A percentile compares a stretch with the other conserved stretches of the same genome.
Conservation (phyloP, 2,329 filamentous ascomycete species). For the Cladophialophora exuberans region DNA sequence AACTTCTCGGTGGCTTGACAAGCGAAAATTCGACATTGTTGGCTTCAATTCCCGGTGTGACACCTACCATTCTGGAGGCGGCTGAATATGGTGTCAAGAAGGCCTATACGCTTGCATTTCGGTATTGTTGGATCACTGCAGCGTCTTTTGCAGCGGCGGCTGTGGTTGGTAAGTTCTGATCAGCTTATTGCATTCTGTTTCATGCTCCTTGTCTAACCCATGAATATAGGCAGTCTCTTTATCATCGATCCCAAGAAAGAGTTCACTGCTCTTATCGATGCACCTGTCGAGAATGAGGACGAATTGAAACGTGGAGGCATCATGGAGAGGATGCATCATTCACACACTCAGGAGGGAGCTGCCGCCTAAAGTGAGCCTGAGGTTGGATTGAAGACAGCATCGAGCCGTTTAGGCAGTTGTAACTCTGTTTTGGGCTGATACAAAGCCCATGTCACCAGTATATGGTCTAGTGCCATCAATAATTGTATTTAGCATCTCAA, state of each 20-base stretch:
- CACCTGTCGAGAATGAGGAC: conserved; percentile 6
- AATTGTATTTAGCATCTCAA: too few relatives aligned
- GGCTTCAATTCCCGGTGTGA: conserved; percentile 13
- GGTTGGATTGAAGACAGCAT: too few relatives aligned
- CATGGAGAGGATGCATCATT: neutral
- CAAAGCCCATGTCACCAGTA: too few relatives aligned
- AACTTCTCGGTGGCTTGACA: conserved; percentile 11
- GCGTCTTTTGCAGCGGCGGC: conserved; percentile 15
- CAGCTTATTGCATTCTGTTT: too few relatives aligned
- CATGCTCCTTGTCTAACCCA: neutral
- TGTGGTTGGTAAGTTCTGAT: conserved; percentile 18
- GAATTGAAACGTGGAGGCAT: neutral
- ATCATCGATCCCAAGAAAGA: conserved; percentile 16
- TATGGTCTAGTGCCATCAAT: too few relatives aligned
- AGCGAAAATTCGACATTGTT: conserved; percentile 3
- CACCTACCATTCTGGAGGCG: conserved; percentile 15
- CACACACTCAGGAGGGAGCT: neutral
- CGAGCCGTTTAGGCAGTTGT: neutral
- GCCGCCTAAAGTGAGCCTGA: too few relatives aligned
- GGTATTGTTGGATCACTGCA: conserved; percentile 18
- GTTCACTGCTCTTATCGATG: conserved; percentile 20
- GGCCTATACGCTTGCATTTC: conserved; percentile 12
- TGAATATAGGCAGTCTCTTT: conserved; percentile 10
- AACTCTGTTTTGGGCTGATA: neutral
- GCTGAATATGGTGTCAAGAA: conserved; percentile 10